Evolutionary conservation across 1,284 basidiomycete genomes (phyloP).

Genomic region (Ceratobasidium sp.): DNA sequence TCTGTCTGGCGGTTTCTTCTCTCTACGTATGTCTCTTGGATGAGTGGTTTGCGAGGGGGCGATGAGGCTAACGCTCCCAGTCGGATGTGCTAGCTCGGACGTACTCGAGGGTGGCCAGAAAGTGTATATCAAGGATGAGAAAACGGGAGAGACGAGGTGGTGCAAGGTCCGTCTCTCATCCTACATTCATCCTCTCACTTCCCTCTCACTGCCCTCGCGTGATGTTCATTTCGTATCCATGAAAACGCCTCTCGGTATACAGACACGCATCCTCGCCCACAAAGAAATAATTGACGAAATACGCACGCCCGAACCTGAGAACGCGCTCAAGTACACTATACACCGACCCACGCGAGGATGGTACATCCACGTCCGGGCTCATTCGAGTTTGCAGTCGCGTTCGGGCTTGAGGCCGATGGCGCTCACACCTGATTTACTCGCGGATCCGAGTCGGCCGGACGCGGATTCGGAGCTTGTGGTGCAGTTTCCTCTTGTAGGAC

Average conservation of each 20-base stretch:
- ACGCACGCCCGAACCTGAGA: slow-evolving; percentile 9
- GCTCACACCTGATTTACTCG: slow-evolving; percentile 16
- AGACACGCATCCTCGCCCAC: slow-evolving; percentile 33
- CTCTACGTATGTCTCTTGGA: slow-evolving; percentile 15
- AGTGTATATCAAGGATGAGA: slow-evolving; percentile 33
- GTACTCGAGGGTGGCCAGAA: slow-evolving; percentile 34
- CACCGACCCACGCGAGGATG: slow-evolving; percentile 38
- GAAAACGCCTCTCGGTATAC: too few species aligned
- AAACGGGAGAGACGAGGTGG: slow-evolving; percentile 29
- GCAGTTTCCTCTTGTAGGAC: not conserved
- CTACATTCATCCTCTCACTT: not conserved
- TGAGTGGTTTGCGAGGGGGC: too few species aligned
- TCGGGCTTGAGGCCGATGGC: too few species aligned
- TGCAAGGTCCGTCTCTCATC: slow-evolving; percentile 19
- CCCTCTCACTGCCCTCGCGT: not conserved
- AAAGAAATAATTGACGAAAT: slow-evolving; percentile 38
- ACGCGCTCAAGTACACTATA: slow-evolving; percentile 18
- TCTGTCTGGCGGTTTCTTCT: not conserved
- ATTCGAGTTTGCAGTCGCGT: not conserved
- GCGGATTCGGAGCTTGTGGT: slow-evolving; percentile 32
- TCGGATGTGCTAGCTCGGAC: slow-evolving; percentile 21
- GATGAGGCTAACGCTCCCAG: slow-evolving; percentile 11
- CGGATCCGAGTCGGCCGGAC: slow-evolving; percentile 2
- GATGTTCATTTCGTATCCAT: too few species aligned
- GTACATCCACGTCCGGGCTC: slow-evolving; percentile 27